Base-by-base conservation (phyloP, 768 basidiomycete genomes). In the Suillus tomentosus region DNA sequence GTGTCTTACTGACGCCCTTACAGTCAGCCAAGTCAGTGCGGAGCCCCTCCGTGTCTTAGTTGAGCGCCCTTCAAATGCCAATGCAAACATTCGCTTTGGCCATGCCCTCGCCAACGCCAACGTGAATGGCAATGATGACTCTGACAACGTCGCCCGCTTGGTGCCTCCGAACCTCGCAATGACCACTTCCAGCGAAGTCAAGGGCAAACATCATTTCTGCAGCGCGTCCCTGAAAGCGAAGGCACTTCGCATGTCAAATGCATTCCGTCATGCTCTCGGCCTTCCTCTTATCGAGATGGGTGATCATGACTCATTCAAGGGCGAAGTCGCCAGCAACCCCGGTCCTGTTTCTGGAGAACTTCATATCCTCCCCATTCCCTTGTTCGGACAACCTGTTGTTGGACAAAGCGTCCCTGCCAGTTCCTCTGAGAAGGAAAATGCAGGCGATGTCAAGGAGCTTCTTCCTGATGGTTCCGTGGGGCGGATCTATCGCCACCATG, bases 251-350 rank as follows among this genome's bases (percentile, higher is more conserved):
- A 64, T 87, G 47, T 82, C 85, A 59, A 86, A 88, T 66, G 68
- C 79, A 34, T 80, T 91, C 79, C 79, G 85, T 51, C 75, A 84
- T 64, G 80, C 81, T 2, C 74, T 91, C 43, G 87, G 88, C 22
- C 70, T 87, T 66, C 80, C 84, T 10, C 75, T 77, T 64, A 82
- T 84, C 71, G 79, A 82, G 45, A 58, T 58, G 31, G 43, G 63
- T 27, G 50, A 58, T 39, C 64, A 47, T 58, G 37, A 53, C 42
- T 31, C 65, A 39, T 65, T 67, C 56, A 56, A 65, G 15, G 60
- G 61, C 40, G 50, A 64, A 22, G 50, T 61, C 6, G 47, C 63
- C 42, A 58, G 37, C 42, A 58, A 60, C 53, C 64, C 68, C 55
- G 66, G 62, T 63, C 34, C 66, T 36, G 27, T 68, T 69, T 45